phyloP scores from a whole-genome alignment of 768 basidiomycete species.

The Roridomyces roridus region DNA sequence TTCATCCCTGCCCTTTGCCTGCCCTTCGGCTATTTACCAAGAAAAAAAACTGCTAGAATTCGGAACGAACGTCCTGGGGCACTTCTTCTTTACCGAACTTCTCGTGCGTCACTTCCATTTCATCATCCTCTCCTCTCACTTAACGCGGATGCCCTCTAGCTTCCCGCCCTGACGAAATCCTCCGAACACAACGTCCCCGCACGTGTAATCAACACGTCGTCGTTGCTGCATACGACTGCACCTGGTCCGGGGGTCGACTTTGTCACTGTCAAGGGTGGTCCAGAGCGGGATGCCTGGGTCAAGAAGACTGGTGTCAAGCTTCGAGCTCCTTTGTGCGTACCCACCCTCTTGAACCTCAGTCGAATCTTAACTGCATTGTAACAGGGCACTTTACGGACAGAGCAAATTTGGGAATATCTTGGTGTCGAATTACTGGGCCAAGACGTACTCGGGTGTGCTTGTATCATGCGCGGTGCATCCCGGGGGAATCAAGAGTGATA shows the following conservation, averaged over 20 bases:
- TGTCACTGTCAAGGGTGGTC: background rate
- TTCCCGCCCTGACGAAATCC: slow-evolving; percentile 25
- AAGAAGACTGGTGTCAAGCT: background rate
- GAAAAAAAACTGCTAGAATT: no score
- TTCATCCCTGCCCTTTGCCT: no score
- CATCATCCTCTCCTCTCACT: no score
- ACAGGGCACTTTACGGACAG: slow-evolving; percentile 18
- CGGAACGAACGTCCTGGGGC: no score
- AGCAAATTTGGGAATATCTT: slow-evolving; percentile 21
- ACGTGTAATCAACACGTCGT: slow-evolving; percentile 33
- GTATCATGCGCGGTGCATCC: slow-evolving; percentile 19
- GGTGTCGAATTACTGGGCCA: slow-evolving; percentile 13
- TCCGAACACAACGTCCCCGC: slow-evolving; percentile 23
- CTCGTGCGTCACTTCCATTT: no score
- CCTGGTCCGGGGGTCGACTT: background rate
- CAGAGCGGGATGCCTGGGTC: slow-evolving; percentile 1
- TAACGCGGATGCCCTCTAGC: background rate
- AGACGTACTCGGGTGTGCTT: no score
- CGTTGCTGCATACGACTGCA: background rate
- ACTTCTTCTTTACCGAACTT: no score
- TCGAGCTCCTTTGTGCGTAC: no score
- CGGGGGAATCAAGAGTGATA: background rate
- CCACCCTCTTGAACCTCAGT: no score
- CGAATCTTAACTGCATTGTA: background rate
- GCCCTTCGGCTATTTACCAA: no score